Evolutionary conservation across 176 grass and related monocot genomes (phyloP), one percentile per base, ranked within the genome.

Genomic region (Aegilops sharonensis): DNA sequence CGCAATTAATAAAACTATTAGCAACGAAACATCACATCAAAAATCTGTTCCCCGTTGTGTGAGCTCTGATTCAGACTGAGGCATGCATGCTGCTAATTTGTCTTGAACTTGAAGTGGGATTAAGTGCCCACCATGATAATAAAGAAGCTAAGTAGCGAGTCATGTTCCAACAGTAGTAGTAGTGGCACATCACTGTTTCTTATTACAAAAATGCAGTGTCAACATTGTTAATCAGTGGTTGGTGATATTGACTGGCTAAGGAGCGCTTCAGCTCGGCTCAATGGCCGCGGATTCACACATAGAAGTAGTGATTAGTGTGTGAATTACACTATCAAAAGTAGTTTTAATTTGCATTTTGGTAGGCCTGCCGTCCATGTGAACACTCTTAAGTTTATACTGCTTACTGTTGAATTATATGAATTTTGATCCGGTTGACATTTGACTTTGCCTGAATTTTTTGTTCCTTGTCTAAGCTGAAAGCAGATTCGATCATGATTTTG

Each of bases 141-240:
- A 43, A 71, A 56, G 9, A 56, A 65, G 43, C 47, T 76, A 75
- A 68, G 42, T 68, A 75, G 29, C 8, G 43, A 80, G 75, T 40
- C 82, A 59, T 24, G 77, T 81, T 75, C 24, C 47, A 57, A 69
- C 78, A 67, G 48, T 52, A 52, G 48, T 5, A 5, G 2, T 15
- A 52, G 57, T 57, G n/a, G 72, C 65, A 39, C 70, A 48, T 78
- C 63, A 31, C 37, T 83, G 39, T 23, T 73, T 12, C 3, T 45
- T 47, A 45, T 45, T 47, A 47, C 3, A 52, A 52, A 45, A 25
- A 73, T 73, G 25, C 39, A 25, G 70, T 73, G 71, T 23, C 71
- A 74, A 45, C 71, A 15, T 74, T 74, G 71, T 47, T 74, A 45
- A 78, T 83, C 10, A 35, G 3, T 78, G 64, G 65, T 73, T 87